A percentile compares a stretch with the other conserved stretches of the same genome.
phyloP scores from a whole-genome alignment of 495 filamentous ascomycete genomes.

The Aspergillus homomorphus region DNA sequence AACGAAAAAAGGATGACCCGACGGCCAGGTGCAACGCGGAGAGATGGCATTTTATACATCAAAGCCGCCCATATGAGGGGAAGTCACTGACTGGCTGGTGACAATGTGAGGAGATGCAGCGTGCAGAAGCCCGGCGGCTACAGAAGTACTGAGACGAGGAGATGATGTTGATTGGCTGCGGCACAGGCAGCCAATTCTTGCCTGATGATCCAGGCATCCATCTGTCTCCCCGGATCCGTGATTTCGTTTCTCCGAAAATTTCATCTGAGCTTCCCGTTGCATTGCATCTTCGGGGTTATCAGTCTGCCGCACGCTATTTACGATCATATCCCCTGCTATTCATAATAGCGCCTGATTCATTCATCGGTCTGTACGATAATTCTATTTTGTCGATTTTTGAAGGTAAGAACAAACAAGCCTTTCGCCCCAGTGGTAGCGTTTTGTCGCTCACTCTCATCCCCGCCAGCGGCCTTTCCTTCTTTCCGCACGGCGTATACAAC shows the following conservation, averaged over 20 bases:
- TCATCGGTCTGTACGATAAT: neutral
- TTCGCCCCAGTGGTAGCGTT: neutral
- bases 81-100: conserved; percentile 13
- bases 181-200: neutral
- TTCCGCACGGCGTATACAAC: conserved; percentile 7
- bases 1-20: conserved; percentile 2
- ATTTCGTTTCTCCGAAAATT: conserved; percentile 46
- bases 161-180: conserved; percentile 13
- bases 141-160: conserved; percentile 22
- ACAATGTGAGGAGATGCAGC: conserved; percentile 13
- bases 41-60: conserved; percentile 5
- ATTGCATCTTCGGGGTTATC: conserved; percentile 18
- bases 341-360: neutral
- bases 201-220: conserved; percentile 11
- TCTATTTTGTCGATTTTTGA: neutral
- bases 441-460: conserved; percentile 1
- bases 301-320: neutral
- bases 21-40: conserved; percentile 4
- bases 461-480: conserved; percentile 7
- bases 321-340: neutral
- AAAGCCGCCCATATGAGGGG: neutral
- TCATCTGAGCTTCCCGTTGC: conserved; percentile 27
- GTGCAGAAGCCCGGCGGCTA: conserved; percentile 22
- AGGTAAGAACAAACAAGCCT: neutral
- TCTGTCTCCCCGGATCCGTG: conserved; percentile 14